Base-by-base conservation (phyloP, 2,329 filamentous ascomycete species). In the Penicillium hordei region DNA sequence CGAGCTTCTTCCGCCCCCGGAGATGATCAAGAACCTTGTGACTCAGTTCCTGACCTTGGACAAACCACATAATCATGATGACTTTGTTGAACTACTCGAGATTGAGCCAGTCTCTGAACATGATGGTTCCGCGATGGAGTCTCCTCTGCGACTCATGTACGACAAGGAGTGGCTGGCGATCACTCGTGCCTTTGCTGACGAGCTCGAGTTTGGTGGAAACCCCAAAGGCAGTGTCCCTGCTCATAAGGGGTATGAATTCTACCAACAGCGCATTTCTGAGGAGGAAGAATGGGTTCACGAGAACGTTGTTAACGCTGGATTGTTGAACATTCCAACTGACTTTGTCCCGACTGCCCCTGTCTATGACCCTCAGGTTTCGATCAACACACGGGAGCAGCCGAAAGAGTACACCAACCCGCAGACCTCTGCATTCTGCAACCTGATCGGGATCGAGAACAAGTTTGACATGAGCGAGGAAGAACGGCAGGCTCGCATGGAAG, bases 91-190 rank as follows among this genome's bases (percentile, higher is more conserved):
- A 66, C 80, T 97, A 3, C 79, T 89, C 34, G 83, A 89, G 33
- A 78, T 93, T 19, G 69, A 76, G 2, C 79, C 86, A 3, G 69
- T 82, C 42, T 76, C 81, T 17, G 58, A 75, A 0, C 61, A 73
- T 4, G 53, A 61, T 33, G 48, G 46, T 21, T 52, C 48, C 12
- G 48, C 60, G 9, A 17, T 31, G 5, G 31, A 77, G 17, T 75
- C 79, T 2, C 86, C 86, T 1, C 83, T 86, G 64, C 79, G 78
- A 12, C 81, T 97, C 0, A 79, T 86, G 48, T 97, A 99, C 71
- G 94, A 99, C 73, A 86, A 88, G 12, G 94, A 99, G 77, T 99
- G 93, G 93, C 86, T 99, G 8, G 89, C 94, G 42, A 97, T 99
- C 62, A 93, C 88, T 13, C 89, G 93, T 42, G 88, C 87, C 8